Evolutionary conservation across 345 rosid genomes (phyloP).

Genomic region (Alliaria petiolata): DNA sequence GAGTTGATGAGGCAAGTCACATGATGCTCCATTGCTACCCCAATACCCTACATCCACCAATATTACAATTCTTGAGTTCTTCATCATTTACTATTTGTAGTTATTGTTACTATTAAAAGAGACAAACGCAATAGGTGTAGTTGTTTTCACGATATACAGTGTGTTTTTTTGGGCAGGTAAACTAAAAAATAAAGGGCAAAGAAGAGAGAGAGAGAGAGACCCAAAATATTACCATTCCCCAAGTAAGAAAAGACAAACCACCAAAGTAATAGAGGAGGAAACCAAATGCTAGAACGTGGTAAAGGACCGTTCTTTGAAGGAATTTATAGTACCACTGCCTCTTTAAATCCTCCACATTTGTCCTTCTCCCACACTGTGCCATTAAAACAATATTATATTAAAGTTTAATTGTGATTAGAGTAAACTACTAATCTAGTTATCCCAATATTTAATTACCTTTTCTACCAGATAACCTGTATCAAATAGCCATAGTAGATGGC

Average conservation of each 20-base stretch:
- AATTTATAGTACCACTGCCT: slow-evolving; percentile 34
- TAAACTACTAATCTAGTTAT: not conserved
- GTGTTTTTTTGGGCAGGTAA: not conserved
- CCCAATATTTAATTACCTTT: slow-evolving; percentile 40
- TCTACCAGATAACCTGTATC: slow-evolving; percentile 47
- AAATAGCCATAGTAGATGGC: slow-evolving; percentile 81
- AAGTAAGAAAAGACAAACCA: slow-evolving; percentile 32
- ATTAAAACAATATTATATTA: not conserved
- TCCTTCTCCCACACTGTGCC: slow-evolving; percentile 28
- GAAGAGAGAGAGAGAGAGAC: not conserved
- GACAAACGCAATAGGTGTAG: not conserved
- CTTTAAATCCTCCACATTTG: slow-evolving; percentile 36
- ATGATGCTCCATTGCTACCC: slow-evolving; percentile 33
- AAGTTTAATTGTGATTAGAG: not conserved
- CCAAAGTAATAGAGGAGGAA: slow-evolving; percentile 31
- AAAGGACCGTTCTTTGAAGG: slow-evolving; percentile 31
- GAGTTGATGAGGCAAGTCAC: slow-evolving; percentile 35
- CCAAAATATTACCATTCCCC: slow-evolving; percentile 33
- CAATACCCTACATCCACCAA: slow-evolving; percentile 26
- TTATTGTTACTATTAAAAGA: not conserved
- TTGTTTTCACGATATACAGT: not conserved
- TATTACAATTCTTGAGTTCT: not conserved
- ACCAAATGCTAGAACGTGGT: slow-evolving; percentile 28
- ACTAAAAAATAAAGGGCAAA: not conserved
- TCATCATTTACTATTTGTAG: not conserved